A percentile compares a stretch with the other conserved stretches of the same genome.
Conservation (phyloP, 2,329 filamentous ascomycete genomes). For the Lomentospora prolificans region DNA sequence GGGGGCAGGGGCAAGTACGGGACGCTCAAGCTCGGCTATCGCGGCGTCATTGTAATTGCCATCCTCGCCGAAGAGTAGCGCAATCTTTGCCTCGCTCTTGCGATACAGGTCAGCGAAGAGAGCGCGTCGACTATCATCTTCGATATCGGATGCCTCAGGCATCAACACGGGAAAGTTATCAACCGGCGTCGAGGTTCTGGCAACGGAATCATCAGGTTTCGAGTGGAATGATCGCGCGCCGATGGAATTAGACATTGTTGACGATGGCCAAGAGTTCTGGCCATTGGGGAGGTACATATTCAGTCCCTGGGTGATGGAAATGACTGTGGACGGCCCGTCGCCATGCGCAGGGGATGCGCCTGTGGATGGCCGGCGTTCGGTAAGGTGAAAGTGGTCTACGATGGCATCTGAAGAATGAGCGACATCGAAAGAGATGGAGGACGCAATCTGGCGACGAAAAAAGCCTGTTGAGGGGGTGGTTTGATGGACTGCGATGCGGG, state of each 20-base stretch:
- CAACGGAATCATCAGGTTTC: constrained; percentile 49
- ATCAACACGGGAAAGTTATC: constrained; percentile 40
- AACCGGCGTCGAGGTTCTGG: constrained; percentile 40
- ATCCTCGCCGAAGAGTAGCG: constrained; percentile 58
- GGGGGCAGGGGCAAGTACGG: constrained; percentile 21
- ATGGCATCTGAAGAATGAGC: constrained; percentile 38
- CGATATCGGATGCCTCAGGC: constrained; percentile 53
- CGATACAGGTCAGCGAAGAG: constrained; percentile 71
- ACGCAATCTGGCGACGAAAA: constrained; percentile 3
- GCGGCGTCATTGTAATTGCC: constrained; percentile 40
- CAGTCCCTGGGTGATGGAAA: constrained; percentile 37
- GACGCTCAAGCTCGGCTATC: constrained; percentile 43
- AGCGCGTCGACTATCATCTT: constrained; percentile 63
- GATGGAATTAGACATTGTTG: constrained; percentile 38
- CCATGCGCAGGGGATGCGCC: constrained; percentile 46
- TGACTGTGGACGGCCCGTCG: constrained; percentile 38
- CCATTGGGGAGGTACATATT: constrained; percentile 60
- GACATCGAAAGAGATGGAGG: constrained; percentile 42
- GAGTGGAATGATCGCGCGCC: constrained; percentile 38
- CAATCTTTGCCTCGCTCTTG: constrained; percentile 66
- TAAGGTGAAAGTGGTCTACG: constrained; percentile 36
- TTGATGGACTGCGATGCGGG: constrained; percentile 42
- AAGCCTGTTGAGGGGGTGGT: constrained; percentile 6
- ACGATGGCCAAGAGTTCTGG: constrained; percentile 55
- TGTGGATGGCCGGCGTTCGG: constrained; percentile 38